These are phyloP conservation scores for Cochlearia excelsa DNA, from an alignment of 345 rosid genomes.

Conservation along the genomic window DNA sequence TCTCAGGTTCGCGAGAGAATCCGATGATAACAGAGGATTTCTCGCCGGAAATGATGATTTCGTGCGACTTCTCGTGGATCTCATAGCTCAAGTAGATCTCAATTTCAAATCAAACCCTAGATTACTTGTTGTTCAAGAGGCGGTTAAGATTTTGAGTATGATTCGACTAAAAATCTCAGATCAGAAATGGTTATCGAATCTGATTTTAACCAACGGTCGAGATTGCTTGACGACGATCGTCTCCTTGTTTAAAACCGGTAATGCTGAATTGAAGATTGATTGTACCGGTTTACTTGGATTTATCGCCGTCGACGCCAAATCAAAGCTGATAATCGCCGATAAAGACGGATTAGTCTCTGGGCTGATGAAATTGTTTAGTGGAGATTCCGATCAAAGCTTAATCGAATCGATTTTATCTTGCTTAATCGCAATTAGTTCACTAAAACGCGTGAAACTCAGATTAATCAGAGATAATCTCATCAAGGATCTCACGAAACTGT, in stretches of 20 bases:
- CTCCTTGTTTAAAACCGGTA: conserved; percentile 43
- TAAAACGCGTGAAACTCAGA: conserved; percentile 48
- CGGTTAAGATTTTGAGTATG: conserved; percentile 49
- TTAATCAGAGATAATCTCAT: conserved; percentile 33
- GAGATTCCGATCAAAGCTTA: conserved; percentile 42
- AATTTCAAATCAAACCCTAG: conserved; percentile 19
- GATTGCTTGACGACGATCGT: conserved; percentile 47
- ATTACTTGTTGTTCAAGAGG: conserved; percentile 45
- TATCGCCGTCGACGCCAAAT: conserved; percentile 55
- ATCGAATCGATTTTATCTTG: conserved; percentile 59
- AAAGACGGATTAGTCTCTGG: conserved; percentile 50
- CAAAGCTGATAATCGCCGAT: conserved; percentile 56
- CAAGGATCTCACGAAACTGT: conserved; percentile 37
- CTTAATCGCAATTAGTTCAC: conserved; percentile 45
- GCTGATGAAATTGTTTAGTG: conserved; percentile 39
- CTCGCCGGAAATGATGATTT: conserved; percentile 62
- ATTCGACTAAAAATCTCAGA: conserved; percentile 42
- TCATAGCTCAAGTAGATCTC: conserved; percentile 31
- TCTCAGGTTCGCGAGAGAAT: conserved; percentile 48
- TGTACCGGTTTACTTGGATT: conserved; percentile 53
- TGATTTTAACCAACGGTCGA: conserved; percentile 39
- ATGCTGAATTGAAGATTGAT: conserved; percentile 47
- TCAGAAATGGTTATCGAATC: conserved; percentile 38
- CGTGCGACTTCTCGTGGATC: conserved; percentile 47
- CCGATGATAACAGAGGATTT: conserved; percentile 56